A percentile compares a stretch with the other conserved stretches of the same genome.
phyloP scores from a whole-genome alignment of 441 rosid genomes.

The Sinapis alba region DNA sequence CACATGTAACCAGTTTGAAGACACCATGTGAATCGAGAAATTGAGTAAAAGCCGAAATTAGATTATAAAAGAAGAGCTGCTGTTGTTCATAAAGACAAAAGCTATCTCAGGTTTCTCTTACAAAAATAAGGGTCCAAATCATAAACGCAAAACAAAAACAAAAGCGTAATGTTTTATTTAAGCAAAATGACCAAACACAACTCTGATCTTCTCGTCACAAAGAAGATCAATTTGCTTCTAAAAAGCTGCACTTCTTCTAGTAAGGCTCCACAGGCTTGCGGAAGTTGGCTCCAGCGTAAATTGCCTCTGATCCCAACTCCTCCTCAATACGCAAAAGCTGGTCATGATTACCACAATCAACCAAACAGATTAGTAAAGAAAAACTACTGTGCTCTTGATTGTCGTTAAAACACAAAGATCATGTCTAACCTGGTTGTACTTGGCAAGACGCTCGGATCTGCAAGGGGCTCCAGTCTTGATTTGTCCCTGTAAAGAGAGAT shows the following conservation, averaged over 20 bases:
- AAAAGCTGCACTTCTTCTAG: constrained; percentile 36
- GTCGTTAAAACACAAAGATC: background rate
- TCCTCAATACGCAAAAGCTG: constrained; percentile 96
- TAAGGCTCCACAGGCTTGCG: constrained; percentile 88
- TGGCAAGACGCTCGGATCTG: constrained; percentile 97
- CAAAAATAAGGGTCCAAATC: constrained; percentile 26
- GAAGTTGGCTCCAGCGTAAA: constrained; percentile 89
- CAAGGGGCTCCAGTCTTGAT: constrained; percentile 99
- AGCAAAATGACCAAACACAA: constrained; percentile 20
- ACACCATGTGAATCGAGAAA: background rate
- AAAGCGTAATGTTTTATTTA: constrained; percentile 16
- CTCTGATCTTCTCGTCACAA: constrained; percentile 17
- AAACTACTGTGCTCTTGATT: background rate
- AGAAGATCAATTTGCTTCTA: constrained; percentile 18
- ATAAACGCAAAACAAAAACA: constrained; percentile 3
- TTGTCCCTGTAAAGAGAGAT: constrained; percentile 65
- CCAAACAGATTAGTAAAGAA: background rate
- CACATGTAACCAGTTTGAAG: background rate
- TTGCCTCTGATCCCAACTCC: constrained; percentile 85
- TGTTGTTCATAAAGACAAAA: background rate
- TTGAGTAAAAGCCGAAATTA: constrained; percentile 20
- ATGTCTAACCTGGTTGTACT: constrained; percentile 81
- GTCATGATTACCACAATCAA: background rate
- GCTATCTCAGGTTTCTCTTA: constrained; percentile 23
- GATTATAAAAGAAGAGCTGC: background rate